These are phyloP conservation scores for Apium graveolens DNA, from an alignment of 129 eudicot species.

Conservation along the genomic window DNA sequence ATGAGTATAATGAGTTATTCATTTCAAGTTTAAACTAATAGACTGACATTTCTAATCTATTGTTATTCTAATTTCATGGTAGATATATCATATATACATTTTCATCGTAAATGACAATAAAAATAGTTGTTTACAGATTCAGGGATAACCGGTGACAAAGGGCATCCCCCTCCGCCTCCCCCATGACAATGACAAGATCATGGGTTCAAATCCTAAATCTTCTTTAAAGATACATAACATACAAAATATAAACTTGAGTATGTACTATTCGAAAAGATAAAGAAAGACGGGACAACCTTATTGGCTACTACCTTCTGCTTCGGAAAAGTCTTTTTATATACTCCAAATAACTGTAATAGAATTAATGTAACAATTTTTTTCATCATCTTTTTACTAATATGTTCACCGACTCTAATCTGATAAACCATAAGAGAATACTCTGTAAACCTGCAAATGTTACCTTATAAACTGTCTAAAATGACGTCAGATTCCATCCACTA, in stretches of 20 bases:
- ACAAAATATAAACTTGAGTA: too few relatives aligned
- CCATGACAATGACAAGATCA: background rate
- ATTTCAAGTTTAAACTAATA: background rate
- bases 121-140: background rate
- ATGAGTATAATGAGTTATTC: background rate
- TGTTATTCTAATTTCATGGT: too few relatives aligned
- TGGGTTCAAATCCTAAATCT: background rate
- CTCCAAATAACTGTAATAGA: slow-evolving; percentile 1
- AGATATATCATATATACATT: too few relatives aligned
- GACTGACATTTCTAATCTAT: too few relatives aligned
- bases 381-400: background rate
- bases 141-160: background rate
- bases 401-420: slow-evolving; percentile 44
- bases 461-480: background rate
- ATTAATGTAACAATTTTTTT: background rate
- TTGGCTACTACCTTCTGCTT: background rate
- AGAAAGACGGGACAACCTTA: background rate
- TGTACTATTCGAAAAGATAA: too few relatives aligned
- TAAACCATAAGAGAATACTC: slow-evolving; percentile 28
- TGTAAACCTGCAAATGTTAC: slow-evolving; percentile 24
- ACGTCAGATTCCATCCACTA: slow-evolving; percentile 28
- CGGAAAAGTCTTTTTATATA: slow-evolving; percentile 14
- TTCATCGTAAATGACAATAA: background rate
- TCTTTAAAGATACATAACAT: slow-evolving; percentile 1
- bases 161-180: background rate